Evolutionary conservation across 371 early-diverging fungal species (phyloP).

Genomic region (Mucor irregularis): DNA sequence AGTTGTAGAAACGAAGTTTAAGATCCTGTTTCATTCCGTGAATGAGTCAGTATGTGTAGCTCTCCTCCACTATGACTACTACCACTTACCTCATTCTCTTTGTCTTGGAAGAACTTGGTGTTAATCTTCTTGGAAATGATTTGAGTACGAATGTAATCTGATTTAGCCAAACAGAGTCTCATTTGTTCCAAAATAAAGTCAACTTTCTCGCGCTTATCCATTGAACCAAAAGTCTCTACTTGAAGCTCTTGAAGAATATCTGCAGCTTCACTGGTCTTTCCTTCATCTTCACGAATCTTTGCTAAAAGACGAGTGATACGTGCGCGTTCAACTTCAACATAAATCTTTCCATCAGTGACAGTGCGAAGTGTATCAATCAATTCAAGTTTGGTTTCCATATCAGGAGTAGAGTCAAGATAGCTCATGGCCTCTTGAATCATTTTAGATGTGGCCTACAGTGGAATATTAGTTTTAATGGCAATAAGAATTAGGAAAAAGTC

Average conservation of each 20-base stretch:
- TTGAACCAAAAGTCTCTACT: conserved; percentile 98
- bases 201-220: conserved; percentile 97
- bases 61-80: background rate
- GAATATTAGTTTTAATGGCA: too few species aligned
- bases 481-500: too few species aligned
- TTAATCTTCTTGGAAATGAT: conserved; percentile 95
- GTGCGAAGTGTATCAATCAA: conserved; percentile 92
- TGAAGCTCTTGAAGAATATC: conserved; percentile 96
- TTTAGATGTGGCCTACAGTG: conserved; percentile 87
- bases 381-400: conserved; percentile 82
- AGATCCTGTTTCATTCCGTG: conserved; percentile 67
- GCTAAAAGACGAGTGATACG: conserved; percentile 88
- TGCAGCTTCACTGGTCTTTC: conserved; percentile 87
- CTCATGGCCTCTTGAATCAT: conserved; percentile 96
- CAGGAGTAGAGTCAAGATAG: conserved; percentile 82
- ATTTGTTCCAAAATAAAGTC: conserved; percentile 98
- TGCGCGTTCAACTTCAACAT: conserved; percentile 97
- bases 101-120: conserved; percentile 86
- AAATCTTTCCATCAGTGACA: conserved; percentile 98
- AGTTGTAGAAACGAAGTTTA: conserved; percentile 91
- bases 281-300: conserved; percentile 89
- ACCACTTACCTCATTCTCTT: conserved; percentile 68
- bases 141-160: conserved; percentile 89
- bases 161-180: conserved; percentile 90
- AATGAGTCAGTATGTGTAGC: background rate